Conservation (phyloP, 1,284 basidiomycete genomes). For the Apiotrichum porosum region DNA sequence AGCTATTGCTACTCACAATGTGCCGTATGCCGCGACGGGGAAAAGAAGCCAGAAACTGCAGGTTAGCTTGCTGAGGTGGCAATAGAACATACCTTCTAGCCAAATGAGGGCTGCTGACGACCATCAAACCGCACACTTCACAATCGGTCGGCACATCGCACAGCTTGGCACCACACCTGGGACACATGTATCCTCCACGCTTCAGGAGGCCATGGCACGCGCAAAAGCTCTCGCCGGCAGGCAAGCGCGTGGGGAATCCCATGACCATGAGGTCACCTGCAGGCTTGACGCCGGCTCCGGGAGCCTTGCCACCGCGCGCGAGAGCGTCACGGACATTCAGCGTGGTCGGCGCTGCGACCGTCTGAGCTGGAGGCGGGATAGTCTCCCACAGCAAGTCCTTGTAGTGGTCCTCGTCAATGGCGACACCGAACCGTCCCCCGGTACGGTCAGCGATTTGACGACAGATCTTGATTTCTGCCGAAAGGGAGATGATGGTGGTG, state of each 20-base stretch:
- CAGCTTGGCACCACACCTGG: slow-evolving; percentile 83
- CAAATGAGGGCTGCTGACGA: slow-evolving; percentile 94
- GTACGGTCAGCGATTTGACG: slow-evolving; percentile 83
- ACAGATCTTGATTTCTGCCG: slow-evolving; percentile 97
- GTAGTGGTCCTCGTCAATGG: slow-evolving; percentile 94
- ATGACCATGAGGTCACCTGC: slow-evolving; percentile 94
- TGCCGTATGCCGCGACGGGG: slow-evolving; percentile 35
- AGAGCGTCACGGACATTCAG: slow-evolving; percentile 50
- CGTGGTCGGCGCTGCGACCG: slow-evolving; percentile 39
- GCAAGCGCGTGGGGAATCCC: slow-evolving; percentile 93
- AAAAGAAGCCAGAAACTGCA: slow-evolving; percentile 47
- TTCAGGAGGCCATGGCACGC: slow-evolving; percentile 89
- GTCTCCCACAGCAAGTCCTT: slow-evolving; percentile 91
- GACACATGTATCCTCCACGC: slow-evolving; percentile 89
- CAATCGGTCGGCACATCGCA: slow-evolving; percentile 99
- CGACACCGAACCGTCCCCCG: slow-evolving; percentile 87
- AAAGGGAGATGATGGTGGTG: slow-evolving; percentile 85
- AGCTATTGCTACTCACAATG: slow-evolving; percentile 11
- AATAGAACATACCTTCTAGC: slow-evolving; percentile 72
- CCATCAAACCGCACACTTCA: slow-evolving; percentile 92
- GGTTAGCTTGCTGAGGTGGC: background rate
- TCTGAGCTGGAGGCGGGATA: slow-evolving; percentile 89
- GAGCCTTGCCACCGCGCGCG: slow-evolving; percentile 48
- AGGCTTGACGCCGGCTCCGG: slow-evolving; percentile 40
- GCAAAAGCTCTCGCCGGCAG: slow-evolving; percentile 77